A percentile compares a stretch with the other conserved stretches of the same genome.
Conservation (phyloP, 352 stramenopile species). For the Phytophthora colocasiae region DNA sequence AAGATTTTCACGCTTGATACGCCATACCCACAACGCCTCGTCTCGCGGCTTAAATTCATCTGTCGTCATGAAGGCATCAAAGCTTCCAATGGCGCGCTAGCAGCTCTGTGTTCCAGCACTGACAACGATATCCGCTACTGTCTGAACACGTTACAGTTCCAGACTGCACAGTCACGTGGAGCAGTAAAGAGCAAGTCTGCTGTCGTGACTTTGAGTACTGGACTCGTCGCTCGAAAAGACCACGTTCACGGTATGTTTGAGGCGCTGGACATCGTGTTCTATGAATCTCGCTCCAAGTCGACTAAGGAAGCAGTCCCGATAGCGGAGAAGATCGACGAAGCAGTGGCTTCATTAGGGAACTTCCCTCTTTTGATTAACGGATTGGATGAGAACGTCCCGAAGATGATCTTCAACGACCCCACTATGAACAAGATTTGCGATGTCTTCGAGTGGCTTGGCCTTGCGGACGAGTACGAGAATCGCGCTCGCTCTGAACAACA, state of each 20-base stretch:
- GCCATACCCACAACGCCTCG: conserved; percentile 87
- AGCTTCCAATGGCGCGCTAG: conserved; percentile 71
- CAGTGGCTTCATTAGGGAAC: conserved; percentile 80
- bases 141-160: conserved; percentile 97
- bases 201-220: conserved; percentile 36
- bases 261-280: conserved; percentile 80
- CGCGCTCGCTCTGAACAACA: conserved; percentile 71
- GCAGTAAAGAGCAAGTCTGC: conserved; percentile 11
- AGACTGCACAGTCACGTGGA: conserved; percentile 58
- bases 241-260: conserved; percentile 69
- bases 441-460: conserved; percentile 85
- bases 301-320: conserved; percentile 35
- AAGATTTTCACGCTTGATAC: conserved; percentile 94
- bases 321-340: conserved; percentile 71
- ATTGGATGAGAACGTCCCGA: conserved; percentile 90
- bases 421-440: conserved; percentile 86
- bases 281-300: conserved; percentile 63
- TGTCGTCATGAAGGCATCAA: conserved; percentile 90
- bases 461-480: conserved; percentile 78
- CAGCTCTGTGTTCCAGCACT: conserved; percentile 61
- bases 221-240: conserved; percentile 67
- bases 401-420: conserved; percentile 91
- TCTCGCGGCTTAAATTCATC: conserved; percentile 93
- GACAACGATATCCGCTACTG: conserved; percentile 96
- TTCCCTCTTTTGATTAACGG: conserved; percentile 81